Evolutionary conservation across 2,329 filamentous ascomycete species (phyloP).

Genomic region (Dactylellina haptotyla): DNA sequence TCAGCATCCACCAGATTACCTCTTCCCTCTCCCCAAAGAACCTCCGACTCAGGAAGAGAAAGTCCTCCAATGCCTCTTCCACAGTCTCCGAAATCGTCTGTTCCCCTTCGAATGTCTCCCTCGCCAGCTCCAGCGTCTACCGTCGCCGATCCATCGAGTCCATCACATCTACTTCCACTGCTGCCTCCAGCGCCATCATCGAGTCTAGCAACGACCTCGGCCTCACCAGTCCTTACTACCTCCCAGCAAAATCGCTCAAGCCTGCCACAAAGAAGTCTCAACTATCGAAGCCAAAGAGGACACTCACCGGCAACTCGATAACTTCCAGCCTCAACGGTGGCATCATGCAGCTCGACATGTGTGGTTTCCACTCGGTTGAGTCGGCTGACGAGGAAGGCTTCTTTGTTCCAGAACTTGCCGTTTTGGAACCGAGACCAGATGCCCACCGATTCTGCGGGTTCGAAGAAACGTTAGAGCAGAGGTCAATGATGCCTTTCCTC

Average conservation of each 20-base stretch:
- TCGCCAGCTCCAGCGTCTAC: conserved; percentile 51
- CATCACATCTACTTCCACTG: conserved; percentile 46
- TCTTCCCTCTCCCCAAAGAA: conserved; percentile 52
- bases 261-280: conserved; percentile 16
- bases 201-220: conserved; percentile 48
- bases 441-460: conserved; percentile 46
- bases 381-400: conserved; percentile 32
- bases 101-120: conserved; percentile 49
- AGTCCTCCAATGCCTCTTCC: conserved; percentile 49
- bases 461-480: conserved; percentile 49
- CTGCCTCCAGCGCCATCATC: conserved; percentile 48
- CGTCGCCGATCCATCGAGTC: conserved; percentile 50
- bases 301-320: conserved; percentile 27
- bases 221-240: conserved; percentile 50
- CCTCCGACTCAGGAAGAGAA: conserved; percentile 46
- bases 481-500: conserved; percentile 49
- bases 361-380: conserved; percentile 43
- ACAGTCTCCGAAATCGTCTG: conserved; percentile 35
- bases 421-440: conserved; percentile 49
- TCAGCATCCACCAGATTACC: conserved; percentile 53
- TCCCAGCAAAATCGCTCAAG: conserved; percentile 26
- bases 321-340: conserved; percentile 40
- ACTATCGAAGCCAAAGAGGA: conserved; percentile 25
- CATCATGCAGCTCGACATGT: conserved; percentile 40
- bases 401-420: conserved; percentile 47